Conservation (phyloP, 2,329 filamentous ascomycete genomes). For the Cytospora piceae region DNA sequence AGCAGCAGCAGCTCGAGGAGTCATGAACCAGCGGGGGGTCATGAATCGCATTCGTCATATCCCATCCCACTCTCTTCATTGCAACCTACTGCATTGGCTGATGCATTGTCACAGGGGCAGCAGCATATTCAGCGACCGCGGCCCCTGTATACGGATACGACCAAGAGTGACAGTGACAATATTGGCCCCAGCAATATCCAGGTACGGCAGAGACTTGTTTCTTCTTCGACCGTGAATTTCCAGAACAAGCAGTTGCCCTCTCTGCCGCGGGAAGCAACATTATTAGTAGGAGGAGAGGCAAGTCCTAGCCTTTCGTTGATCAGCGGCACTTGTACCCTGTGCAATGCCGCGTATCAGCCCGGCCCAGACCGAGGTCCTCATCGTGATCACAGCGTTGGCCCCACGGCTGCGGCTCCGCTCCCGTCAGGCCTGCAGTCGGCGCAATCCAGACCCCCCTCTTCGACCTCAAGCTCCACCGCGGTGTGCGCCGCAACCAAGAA, state of each 20-base stretch:
- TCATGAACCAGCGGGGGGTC: background rate
- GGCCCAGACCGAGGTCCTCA: conserved; percentile 14
- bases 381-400: conserved; percentile 5
- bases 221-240: conserved; percentile 2
- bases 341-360: conserved; percentile 3
- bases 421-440: conserved; percentile 15
- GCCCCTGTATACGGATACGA: background rate
- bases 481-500: conserved; percentile 24
- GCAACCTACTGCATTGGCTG: background rate
- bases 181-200: background rate
- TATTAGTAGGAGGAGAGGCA: background rate
- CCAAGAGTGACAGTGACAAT: background rate
- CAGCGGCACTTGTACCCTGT: conserved; percentile 18
- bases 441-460: conserved; percentile 25
- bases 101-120: background rate
- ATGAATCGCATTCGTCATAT: background rate
- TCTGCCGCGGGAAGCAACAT: conserved; percentile 8
- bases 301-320: background rate
- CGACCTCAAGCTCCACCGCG: conserved; percentile 22
- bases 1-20: background rate
- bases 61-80: background rate
- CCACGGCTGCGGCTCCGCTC: conserved; percentile 20
- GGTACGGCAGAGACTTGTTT: conserved; percentile 15
- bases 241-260: conserved; percentile 18
- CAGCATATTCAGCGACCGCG: background rate